These are phyloP conservation scores for Carpinus fangiana DNA, from an alignment of 306 rosid genomes.

Conservation along the genomic window DNA sequence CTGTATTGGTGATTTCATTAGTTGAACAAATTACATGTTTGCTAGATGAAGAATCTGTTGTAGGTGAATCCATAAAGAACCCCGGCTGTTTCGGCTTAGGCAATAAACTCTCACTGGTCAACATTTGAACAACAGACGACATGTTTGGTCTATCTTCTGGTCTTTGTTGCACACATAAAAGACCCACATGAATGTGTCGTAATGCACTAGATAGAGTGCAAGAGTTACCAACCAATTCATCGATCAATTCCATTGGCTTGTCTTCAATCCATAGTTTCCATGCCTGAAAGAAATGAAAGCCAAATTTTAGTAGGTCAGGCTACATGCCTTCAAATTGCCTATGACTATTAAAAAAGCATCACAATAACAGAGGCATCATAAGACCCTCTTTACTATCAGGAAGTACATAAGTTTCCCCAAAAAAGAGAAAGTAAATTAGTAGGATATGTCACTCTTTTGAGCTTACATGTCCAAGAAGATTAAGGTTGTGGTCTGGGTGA, in stretches of 20 bases:
- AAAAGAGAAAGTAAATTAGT: background rate
- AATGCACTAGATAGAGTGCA: constrained; percentile 16
- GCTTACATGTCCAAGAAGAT: constrained; percentile 56
- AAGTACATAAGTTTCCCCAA: background rate
- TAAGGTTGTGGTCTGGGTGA: constrained; percentile 26
- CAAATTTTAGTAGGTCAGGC: background rate
- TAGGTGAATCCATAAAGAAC: constrained; percentile 22
- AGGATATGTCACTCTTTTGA: background rate
- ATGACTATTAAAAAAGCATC: background rate
- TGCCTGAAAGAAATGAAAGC: constrained; percentile 14
- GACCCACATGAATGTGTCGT: constrained; percentile 51
- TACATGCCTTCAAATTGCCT: background rate
- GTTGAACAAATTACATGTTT: constrained; percentile 11
- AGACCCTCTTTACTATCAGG: background rate
- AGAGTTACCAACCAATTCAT: constrained; percentile 15
- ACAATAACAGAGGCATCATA: background rate
- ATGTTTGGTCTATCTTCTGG: constrained; percentile 62
- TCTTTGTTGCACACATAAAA: constrained; percentile 51
- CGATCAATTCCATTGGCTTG: constrained; percentile 18
- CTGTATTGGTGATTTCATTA: constrained; percentile 29
- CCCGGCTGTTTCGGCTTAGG: constrained; percentile 53
- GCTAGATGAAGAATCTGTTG: constrained; percentile 19
- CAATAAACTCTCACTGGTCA: constrained; percentile 41
- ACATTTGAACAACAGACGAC: constrained; percentile 48
- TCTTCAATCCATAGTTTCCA: constrained; percentile 35